A percentile compares a stretch with the other conserved stretches of the same genome.
Evolutionary conservation across 441 rosid genomes (phyloP).

Genomic region (Biscutella laevigata): DNA sequence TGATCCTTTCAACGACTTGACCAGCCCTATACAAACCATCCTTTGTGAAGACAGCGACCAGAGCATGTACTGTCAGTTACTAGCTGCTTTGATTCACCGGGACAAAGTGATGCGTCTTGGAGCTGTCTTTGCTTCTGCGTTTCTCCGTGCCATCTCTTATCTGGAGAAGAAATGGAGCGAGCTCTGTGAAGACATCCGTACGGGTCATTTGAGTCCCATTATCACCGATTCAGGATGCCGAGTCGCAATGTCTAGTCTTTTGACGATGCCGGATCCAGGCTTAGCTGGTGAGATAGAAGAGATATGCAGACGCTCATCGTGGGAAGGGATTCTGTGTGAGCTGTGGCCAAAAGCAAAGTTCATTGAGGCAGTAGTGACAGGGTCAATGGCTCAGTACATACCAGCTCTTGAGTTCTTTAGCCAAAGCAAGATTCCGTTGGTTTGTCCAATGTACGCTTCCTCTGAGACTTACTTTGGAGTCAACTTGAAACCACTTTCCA

Average conservation of each 20-base stretch:
- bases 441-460: constrained; percentile 87
- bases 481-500: constrained; percentile 68
- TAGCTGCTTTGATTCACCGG: constrained; percentile 67
- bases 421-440: constrained; percentile 64
- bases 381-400: constrained; percentile 88
- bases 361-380: constrained; percentile 85
- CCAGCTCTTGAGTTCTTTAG: constrained; percentile 49
- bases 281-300: constrained; percentile 65
- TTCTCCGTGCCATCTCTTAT: constrained; percentile 70
- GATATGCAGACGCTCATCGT: constrained; percentile 51
- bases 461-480: constrained; percentile 89
- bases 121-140: constrained; percentile 79
- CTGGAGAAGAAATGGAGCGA: constrained; percentile 66
- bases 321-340: constrained; percentile 71
- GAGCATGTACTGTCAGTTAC: constrained; percentile 92
- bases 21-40: constrained; percentile 70
- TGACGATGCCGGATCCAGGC: constrained; percentile 41
- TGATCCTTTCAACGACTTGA: constrained; percentile 59
- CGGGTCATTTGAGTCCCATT: constrained; percentile 37
- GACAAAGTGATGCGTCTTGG: constrained; percentile 68
- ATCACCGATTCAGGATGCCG: constrained; percentile 63
- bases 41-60: constrained; percentile 70
- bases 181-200: constrained; percentile 57
- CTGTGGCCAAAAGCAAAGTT: constrained; percentile 85
- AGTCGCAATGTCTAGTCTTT: constrained; percentile 38